phyloP scores from a whole-genome alignment of 139 green algal species.

The Astrephomene gubernaculifera region DNA sequence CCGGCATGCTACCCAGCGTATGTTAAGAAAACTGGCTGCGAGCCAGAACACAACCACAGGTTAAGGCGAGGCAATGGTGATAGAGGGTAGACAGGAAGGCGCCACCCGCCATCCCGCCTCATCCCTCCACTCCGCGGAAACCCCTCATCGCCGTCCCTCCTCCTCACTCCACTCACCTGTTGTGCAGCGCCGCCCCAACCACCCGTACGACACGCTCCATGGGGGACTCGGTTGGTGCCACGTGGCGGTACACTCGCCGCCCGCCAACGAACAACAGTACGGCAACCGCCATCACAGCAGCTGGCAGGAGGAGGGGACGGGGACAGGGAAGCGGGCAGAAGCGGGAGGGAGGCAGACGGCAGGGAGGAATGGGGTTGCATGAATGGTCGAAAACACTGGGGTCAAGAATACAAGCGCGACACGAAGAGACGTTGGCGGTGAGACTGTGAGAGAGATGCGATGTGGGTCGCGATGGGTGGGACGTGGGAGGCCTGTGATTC shows the following conservation, averaged over 20 bases:
- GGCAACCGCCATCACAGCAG: slow-evolving; percentile 82
- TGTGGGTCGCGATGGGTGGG: neutral
- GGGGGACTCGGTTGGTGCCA: slow-evolving; percentile 83
- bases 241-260: slow-evolving; percentile 59
- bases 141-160: too few species aligned
- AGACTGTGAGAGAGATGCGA: too few species aligned
- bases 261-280: slow-evolving; percentile 85
- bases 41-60: too few species aligned
- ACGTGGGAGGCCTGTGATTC: too few species aligned
- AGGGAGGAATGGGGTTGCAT: neutral
- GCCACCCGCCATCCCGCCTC: too few species aligned
- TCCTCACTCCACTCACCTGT: slow-evolving; percentile 50
- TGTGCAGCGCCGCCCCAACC: slow-evolving; percentile 71
- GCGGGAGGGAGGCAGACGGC: neutral
- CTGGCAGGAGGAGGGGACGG: slow-evolving; percentile 40
- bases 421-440: too few species aligned
- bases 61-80: too few species aligned
- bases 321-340: neutral
- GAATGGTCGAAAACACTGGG: neutral
- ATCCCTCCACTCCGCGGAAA: too few species aligned
- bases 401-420: too few species aligned
- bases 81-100: too few species aligned
- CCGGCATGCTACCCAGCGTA: too few species aligned
- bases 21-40: too few species aligned
- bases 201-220: slow-evolving; percentile 87